Base-by-base conservation (phyloP, 768 basidiomycete genomes). In the Filobasidium wieringae region DNA sequence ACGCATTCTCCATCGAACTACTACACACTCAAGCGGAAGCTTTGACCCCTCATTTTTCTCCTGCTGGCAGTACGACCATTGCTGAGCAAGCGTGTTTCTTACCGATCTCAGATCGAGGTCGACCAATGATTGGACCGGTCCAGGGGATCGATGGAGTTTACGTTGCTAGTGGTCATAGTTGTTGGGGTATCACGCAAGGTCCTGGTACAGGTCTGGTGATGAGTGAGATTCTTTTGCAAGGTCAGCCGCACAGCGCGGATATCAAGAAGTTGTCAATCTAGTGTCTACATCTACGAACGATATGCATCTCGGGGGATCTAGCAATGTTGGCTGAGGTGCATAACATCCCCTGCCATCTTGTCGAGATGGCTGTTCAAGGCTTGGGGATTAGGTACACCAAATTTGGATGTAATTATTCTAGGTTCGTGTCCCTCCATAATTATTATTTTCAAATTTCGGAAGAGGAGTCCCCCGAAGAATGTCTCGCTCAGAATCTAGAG, bases 121-220 rank as follows among this genome's bases (percentile, higher is more conserved):
- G 83, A 2, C 88, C 88, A 0, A 81, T 90, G 40, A 72, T 93
- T 1, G 88, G 86, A 0, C 79, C 81, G 63, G 81, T 83, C 12
- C 70, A 67, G 24, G 77, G 83, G 36, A 80, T 82, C 2, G 79
- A 79, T 63, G 84, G 86, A 0, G 68, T 90, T 55, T 80, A 80
- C 58, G 76, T 91, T 29, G 87, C 83, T 0, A 81, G 82, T 7
- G 89, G 71, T 12, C 54, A 69, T 43, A 64, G 60, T 24, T 73
- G 72, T 54, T 73, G 72, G 72, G 74, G 74, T 24, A 74, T 75
- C 61, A 74, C 72, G 12, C 70, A 72, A 68, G 87, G 83, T 2
- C 88, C 89, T 0, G 89, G 87, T 4, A 91, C 88, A 2, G 90
- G 84, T 1, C 81, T 79, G 63, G 81, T 80, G 7, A 69, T 95